phyloP scores from a whole-genome alignment of 208 protist genomes.

The Acanthamoeba sp. region DNA sequence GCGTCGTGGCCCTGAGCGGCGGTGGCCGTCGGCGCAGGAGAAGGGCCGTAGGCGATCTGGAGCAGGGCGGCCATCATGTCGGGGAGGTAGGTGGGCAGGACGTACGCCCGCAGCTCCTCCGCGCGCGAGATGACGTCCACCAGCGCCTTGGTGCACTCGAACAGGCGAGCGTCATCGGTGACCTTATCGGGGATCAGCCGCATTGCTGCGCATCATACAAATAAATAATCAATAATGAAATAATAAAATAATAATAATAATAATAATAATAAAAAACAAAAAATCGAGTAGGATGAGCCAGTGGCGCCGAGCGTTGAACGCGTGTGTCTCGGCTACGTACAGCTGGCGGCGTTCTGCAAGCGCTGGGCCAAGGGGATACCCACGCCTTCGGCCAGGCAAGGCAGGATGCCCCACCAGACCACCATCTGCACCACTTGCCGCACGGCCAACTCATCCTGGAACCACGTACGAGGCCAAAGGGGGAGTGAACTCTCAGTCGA shows the following conservation, averaged over 20 bases:
- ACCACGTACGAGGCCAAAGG: neutral
- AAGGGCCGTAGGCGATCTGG: neutral
- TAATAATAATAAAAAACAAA: too few species aligned
- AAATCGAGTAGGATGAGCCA: too few species aligned
- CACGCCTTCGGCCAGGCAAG: neutral
- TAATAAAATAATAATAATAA: too few species aligned
- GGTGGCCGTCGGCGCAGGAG: neutral
- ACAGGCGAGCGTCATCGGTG: neutral
- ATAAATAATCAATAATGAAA: too few species aligned
- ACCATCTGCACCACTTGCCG: slow-evolving; percentile 37
- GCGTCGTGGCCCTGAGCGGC: neutral
- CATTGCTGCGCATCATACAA: neutral
- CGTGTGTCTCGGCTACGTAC: neutral
- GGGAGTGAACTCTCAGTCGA: neutral
- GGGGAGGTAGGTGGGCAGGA: slow-evolving; percentile 8
- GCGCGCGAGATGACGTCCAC: neutral
- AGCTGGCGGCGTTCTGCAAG: neutral
- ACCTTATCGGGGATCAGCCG: neutral
- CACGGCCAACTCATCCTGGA: neutral
- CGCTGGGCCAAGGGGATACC: neutral
- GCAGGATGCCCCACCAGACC: slow-evolving; percentile 32
- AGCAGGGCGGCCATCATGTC: neutral
- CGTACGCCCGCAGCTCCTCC: neutral
- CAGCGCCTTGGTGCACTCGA: neutral
- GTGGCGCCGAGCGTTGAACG: too few species aligned